Base-by-base conservation (phyloP, 2,329 filamentous ascomycete genomes). In the Aspergillus pseudonomiae region DNA sequence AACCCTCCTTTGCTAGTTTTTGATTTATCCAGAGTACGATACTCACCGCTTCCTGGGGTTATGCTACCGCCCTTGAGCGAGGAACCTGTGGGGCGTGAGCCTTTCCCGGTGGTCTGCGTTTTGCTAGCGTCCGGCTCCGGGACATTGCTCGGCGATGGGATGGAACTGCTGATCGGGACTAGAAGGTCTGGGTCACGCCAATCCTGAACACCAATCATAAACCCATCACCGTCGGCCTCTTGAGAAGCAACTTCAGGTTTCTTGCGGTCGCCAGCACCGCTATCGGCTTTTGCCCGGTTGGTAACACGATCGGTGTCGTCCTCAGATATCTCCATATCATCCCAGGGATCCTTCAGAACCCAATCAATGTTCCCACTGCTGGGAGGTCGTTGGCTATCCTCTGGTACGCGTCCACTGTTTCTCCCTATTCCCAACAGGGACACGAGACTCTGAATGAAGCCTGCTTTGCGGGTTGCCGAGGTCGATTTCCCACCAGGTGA, bases 141-240 rank as follows among this genome's bases (percentile, higher is more conserved):
- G 34, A 66, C 60, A 28, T 64, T 68, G 63, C 65, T 78, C 46
- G 69, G 68, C n/a, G 64, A 67, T 21, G 65, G 63, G 26, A 67
- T 63, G 32, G 65, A 61, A 41, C 68, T 75, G 62, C 68, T 73
- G 56, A 77, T 77, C 45, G 79, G 74, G 2, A 83, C 83, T 26
- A 92, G 81, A 21, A 93, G 80, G 74, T 93, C 91, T 6, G 91
- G 90, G 74, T 95, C 92, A 68, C 91, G 86, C 92, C 92, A 94
- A 74, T 95, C 92, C 68, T 95, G 91, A 14, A 93, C 88, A n/a
- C 91, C 92, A 70, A 94, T 94, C 52, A 91, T 85, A 74, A 94
- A 94, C 62, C 85, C 86, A 74, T 93, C 89, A 54, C 81, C 74
- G 67, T 79, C 79, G 12, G 69, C 63, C 46, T 69, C 70, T 24